Evolutionary conservation across 768 basidiomycete genomes (phyloP).

Genomic region (Hypsizygus marmoreus): DNA sequence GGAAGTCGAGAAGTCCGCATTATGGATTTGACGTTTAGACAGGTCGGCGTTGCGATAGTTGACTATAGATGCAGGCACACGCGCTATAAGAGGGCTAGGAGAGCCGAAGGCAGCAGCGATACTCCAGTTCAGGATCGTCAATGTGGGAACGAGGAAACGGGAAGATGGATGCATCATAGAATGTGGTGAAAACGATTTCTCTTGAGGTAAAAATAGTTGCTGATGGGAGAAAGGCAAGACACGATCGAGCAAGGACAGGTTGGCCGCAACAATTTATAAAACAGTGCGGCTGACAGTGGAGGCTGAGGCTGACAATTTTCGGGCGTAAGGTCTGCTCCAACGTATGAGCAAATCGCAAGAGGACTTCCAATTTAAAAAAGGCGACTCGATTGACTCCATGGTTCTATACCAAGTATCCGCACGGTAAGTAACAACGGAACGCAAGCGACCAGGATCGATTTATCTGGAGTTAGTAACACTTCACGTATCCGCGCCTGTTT

Average conservation of each 20-base stretch:
- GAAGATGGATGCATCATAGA: conserved; percentile 12
- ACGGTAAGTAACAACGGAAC: too few relatives aligned
- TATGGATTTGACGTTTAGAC: too few relatives aligned
- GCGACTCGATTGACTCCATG: too few relatives aligned
- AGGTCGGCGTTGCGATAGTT: not conserved
- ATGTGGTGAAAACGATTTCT: not conserved
- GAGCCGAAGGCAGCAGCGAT: conserved; percentile 9
- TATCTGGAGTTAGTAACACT: too few relatives aligned
- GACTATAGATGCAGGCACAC: not conserved
- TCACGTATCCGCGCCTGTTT: too few relatives aligned
- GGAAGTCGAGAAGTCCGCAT: too few relatives aligned
- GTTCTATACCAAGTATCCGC: too few relatives aligned
- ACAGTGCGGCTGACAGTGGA: conserved; percentile 1
- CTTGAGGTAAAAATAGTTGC: not conserved
- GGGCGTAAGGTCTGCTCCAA: too few relatives aligned
- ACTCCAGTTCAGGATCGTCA: conserved; percentile 16
- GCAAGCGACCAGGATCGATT: too few relatives aligned
- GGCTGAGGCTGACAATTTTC: too few relatives aligned
- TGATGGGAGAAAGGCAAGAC: conserved; percentile 1
- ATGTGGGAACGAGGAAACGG: conserved; percentile 11
- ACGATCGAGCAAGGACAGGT: not conserved
- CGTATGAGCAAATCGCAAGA: too few relatives aligned
- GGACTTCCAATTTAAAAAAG: too few relatives aligned
- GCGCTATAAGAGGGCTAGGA: not conserved
- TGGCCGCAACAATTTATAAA: not conserved